Percentiles rank a stretch among this genome's conserved stretches.
phyloP scores from a whole-genome alignment of 2,329 filamentous ascomycete genomes.

The Colletotrichum sp. region DNA sequence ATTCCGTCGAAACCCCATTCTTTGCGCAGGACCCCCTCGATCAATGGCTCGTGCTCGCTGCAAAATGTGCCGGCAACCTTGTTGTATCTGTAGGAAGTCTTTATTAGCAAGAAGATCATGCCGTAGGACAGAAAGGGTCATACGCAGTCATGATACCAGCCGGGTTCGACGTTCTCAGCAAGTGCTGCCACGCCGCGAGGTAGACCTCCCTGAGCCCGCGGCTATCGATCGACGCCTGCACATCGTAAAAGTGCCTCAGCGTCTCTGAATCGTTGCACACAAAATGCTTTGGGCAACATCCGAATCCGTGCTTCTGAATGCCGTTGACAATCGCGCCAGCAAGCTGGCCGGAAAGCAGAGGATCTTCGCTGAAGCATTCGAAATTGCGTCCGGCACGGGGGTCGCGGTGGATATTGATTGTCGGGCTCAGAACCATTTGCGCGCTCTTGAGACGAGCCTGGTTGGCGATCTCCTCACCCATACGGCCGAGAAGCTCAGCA shows the following conservation, averaged over 20 bases:
- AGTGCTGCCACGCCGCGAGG: conserved; percentile 22
- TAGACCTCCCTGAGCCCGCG: conserved; percentile 22
- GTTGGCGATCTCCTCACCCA: conserved; percentile 17
- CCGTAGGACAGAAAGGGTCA: background rate
- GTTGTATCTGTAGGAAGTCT: conserved; percentile 24
- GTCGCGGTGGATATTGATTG: conserved; percentile 47
- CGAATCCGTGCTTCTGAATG: conserved; percentile 38
- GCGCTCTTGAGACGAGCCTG: conserved; percentile 59
- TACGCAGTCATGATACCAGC: conserved; percentile 23
- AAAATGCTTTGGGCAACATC: conserved; percentile 43
- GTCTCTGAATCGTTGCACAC: conserved; percentile 38
- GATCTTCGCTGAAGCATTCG: conserved; percentile 47
- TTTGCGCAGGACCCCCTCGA: conserved; percentile 30
- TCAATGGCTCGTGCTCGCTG: conserved; percentile 21
- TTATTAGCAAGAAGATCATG: background rate
- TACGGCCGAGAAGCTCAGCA: conserved; percentile 11
- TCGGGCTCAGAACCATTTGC: conserved; percentile 73
- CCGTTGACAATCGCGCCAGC: conserved; percentile 43
- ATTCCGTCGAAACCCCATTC: conserved; percentile 38
- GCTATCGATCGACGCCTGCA: background rate
- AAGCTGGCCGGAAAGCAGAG: conserved; percentile 43
- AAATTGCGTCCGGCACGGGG: conserved; percentile 48
- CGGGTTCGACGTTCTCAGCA: conserved; percentile 18
- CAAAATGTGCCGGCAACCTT: conserved; percentile 29
- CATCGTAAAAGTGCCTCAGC: conserved; percentile 21